Evolutionary conservation across 2,329 filamentous ascomycete species (phyloP), one percentile per base, ranked within the genome.

Genomic region (Claviceps monticola): DNA sequence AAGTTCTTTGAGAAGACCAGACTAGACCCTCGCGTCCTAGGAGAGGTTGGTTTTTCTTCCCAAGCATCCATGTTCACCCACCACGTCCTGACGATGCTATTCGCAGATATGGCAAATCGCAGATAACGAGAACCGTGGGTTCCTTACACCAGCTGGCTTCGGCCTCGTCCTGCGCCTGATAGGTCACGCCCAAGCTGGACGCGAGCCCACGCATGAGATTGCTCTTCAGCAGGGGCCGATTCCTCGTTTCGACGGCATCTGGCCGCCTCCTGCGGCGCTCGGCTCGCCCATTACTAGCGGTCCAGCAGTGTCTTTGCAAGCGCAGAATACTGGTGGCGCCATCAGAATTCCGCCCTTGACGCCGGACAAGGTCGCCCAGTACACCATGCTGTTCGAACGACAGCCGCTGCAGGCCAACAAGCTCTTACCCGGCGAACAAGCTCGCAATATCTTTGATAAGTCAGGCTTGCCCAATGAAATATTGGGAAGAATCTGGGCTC

Each of bases 1-100:
- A 88, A 89, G 66, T 97, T 98, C 74, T 98, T 98, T 65, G 90
- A 97, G 70, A 93, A 93, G 75, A 97, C 93, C 46, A 84, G 86
- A 59, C 76, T 98, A 48, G 82, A 91, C 55, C 88, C 90, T 51
- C 82, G 87, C 56, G 77, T 93, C 48, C 76, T 98, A 54, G 93
- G 91, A 68, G 84, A 95, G 80, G 87, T 91, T 71, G 59, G 80
- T 74, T 2, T 13, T 11, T 42, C 16, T 5, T 46, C 43, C 23
- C 29, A 39, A 7, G 26, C 45, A 4, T 9, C 21, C 34, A 9
- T 14, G 14, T 17, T 14, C n/a, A 5, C 23, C 14, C 38, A 14
- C 41, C 43, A 9, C 4, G 13, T 6, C 42, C 42, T 56, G 44
- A 56, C 51, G 23, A 37, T 46, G 19, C 21, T 23, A 42, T 43